Evolutionary conservation across 495 filamentous ascomycete genomes (phyloP).

Genomic region (Glonium stellatum): DNA sequence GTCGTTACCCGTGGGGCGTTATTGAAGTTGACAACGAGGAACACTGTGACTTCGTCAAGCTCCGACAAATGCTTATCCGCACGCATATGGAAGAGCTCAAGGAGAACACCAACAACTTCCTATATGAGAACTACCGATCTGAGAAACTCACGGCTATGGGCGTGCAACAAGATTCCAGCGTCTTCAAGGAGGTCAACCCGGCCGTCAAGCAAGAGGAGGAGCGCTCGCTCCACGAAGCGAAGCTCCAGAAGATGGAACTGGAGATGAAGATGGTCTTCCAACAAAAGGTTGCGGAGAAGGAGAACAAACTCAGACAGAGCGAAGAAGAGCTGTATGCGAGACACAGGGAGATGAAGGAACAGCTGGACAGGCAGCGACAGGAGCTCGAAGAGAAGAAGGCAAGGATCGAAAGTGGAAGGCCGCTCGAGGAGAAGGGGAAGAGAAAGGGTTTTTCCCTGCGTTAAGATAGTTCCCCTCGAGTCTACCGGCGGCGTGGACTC

Average conservation of each 20-base stretch:
- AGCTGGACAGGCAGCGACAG: conserved; percentile 84
- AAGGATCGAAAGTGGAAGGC: conserved; percentile 85
- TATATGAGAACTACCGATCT: conserved; percentile 99
- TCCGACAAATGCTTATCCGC: conserved; percentile 98
- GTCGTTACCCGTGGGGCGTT: conserved; percentile 95
- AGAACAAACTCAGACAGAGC: conserved; percentile 98
- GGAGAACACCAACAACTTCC: conserved; percentile 97
- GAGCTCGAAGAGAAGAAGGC: conserved; percentile 97
- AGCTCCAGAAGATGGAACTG: conserved; percentile 98
- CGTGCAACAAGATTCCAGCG: conserved; percentile 93
- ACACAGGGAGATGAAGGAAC: conserved; percentile 99
- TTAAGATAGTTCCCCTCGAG: conserved; percentile 42
- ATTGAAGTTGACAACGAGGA: conserved; percentile 99
- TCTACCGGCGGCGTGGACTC: conserved; percentile 4
- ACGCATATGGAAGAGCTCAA: conserved; percentile 99
- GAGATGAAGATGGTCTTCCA: conserved; percentile 99
- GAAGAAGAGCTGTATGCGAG: conserved; percentile 97
- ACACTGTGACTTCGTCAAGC: conserved; percentile 99
- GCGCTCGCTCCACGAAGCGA: conserved; percentile 95
- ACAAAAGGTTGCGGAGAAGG: conserved; percentile 98
- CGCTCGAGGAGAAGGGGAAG: conserved; percentile 87
- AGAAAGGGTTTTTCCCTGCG: conserved; percentile 98
- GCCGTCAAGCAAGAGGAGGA: conserved; percentile 99
- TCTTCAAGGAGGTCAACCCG: conserved; percentile 99
- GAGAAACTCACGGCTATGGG: conserved; percentile 98